Base-by-base conservation (phyloP, 108 stramenopile genomes). In the Hondaea fermentalgiana region DNA sequence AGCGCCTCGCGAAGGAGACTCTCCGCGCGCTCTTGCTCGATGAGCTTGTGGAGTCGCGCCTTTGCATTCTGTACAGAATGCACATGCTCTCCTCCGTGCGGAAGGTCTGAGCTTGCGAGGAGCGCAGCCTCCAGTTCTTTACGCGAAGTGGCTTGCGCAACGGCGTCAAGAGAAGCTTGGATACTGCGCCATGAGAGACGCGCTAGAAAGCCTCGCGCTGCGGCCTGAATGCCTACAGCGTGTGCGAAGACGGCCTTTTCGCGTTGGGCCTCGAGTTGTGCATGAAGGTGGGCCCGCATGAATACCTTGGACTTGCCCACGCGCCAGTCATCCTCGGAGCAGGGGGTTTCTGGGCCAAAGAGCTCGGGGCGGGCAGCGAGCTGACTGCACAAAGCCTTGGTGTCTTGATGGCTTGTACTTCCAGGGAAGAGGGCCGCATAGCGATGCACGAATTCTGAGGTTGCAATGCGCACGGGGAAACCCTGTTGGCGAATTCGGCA, bases 281-380 rank as follows among this genome's bases (percentile, higher is more conserved):
- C 55, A 17, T 91, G 88, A 59, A 93, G 92, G 23, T 59, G 60
- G 44, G 92, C 91, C 71, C 91, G 87, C 93, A 95, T 92, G 89
- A 95, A 94, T 25, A 95, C 58, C 87, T 92, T 94, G 60, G 91
- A 88, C 76, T 92, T 87, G 14, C 94, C 93, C 51, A 91, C 88
- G 35, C 58, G 72, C 91, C 91, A 92, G 72, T 90, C 60, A 5
- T 88, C 88, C 10, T 25, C 43, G 19, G 64, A 69, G 64, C 64
- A 69, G 21, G 10, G 10, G 1, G 64, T 29, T 44, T 53, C 88
- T 3, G 60, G 59, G 71, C 90, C 87, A 14, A 92, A 87, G 35
- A 90, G 45, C 55, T 49, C 83, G 49, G 25, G 25, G 5, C 91
- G 29, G 29, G 19, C 87, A 6, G 53, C 35, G 47, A 95, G 91